phyloP scores from a whole-genome alignment of 2,329 filamentous ascomycete genomes.

The Talaromyces atroroseus region DNA sequence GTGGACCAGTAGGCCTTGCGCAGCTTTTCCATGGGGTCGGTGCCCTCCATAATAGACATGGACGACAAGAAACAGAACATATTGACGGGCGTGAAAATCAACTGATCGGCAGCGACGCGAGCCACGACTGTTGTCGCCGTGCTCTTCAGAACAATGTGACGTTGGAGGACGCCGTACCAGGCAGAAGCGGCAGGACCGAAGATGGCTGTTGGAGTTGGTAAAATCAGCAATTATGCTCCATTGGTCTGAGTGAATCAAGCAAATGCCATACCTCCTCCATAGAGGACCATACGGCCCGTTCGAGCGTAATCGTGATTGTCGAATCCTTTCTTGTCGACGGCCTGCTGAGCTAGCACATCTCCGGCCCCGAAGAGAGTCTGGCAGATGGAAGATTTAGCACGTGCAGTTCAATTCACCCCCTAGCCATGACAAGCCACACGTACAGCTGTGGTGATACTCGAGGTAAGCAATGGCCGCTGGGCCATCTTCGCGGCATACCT shows the following conservation, averaged over 20 bases:
- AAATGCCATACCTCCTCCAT: constrained; percentile 43
- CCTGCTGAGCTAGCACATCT: constrained; percentile 85
- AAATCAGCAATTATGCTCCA: constrained; percentile 1
- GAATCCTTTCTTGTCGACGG: constrained; percentile 73
- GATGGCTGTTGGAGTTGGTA: constrained; percentile 48
- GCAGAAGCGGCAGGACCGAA: constrained; percentile 84
- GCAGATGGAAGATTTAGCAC: constrained; percentile 1
- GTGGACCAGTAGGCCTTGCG: constrained; percentile 64
- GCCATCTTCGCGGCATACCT: constrained; percentile 85
- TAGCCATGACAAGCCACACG: constrained; percentile 17
- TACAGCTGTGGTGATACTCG: constrained; percentile 79
- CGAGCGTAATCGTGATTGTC: constrained; percentile 63
- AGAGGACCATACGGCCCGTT: constrained; percentile 46
- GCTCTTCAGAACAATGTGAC: constrained; percentile 60
- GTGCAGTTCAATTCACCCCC: background rate
- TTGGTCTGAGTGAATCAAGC: background rate
- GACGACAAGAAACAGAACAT: constrained; percentile 74
- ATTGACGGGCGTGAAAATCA: constrained; percentile 76
- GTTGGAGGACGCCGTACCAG: constrained; percentile 78
- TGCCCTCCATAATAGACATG: constrained; percentile 79
- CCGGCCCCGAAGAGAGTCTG: constrained; percentile 85
- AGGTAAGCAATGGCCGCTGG: constrained; percentile 77
- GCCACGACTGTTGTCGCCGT: constrained; percentile 66
- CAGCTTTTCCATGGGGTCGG: constrained; percentile 62
- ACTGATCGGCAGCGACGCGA: constrained; percentile 75